Evolutionary conservation across 2,329 filamentous ascomycete genomes (phyloP), one percentile per base, ranked within the genome.

Genomic region (Diplocarpon rosae): DNA sequence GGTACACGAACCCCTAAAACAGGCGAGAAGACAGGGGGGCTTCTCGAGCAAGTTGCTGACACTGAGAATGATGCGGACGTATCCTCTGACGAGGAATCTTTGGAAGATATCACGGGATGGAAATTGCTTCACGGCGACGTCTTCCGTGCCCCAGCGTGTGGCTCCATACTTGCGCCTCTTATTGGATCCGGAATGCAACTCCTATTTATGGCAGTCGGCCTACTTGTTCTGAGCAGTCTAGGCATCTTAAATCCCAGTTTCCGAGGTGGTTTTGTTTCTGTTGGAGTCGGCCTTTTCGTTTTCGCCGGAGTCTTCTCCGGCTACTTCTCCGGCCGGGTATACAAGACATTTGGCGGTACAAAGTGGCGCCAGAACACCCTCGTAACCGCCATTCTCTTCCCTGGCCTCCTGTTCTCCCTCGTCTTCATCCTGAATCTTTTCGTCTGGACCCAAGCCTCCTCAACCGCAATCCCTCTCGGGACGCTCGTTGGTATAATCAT

Each of bases 81-180:
- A 8, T 73, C 71, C 5, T 81, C 76, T 4, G 84, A 87, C 39
- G 84, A 86, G 1, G 83, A 88, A 53, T 66, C 74, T 0, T 62
- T 85, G 6, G 87, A 94, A 57, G 87, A 94, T 55, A 73, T 84
- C 24, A 85, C 84, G 1, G 86, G 87, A 40, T 94, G 87, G 87
- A 94, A 94, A 62, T 69, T 92, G 13, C 71, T 94, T 2, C 85
- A 93, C 57, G 85, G 76, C n/a, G 87, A 94, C 62, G 85, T 93
- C 3, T 94, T 94, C 67, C 76, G 87, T 37, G 70, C 80, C 20
- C 87, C 87, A 0, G 63, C 69, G 2, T 75, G 78, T 51, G 85
- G 84, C 24, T 75, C 78, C 41, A 69, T 94, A 2, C 70, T 94
- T 32, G 85, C 87, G 0, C 86, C 87, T 1, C 67, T 94, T 7